Evolutionary conservation across 2,329 filamentous ascomycete species (phyloP).

Genomic region (Trichoderma harzianum): DNA sequence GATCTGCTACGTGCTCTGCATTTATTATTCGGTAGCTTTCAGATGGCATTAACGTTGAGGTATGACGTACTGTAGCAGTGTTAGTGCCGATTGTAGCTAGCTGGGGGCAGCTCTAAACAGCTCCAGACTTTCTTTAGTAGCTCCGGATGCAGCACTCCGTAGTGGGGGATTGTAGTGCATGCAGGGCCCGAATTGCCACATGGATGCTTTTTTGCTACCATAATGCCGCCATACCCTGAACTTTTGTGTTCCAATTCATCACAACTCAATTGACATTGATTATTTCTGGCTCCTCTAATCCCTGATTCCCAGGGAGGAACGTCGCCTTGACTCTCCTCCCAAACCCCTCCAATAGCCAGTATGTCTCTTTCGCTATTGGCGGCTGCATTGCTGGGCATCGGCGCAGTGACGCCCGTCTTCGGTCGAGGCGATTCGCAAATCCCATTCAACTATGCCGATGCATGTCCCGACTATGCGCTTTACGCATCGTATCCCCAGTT

Average conservation of each 20-base stretch:
- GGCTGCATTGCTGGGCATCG: slow-evolving; percentile 28
- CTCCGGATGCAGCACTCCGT: background rate
- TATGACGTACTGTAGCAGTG: background rate
- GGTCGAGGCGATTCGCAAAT: slow-evolving; percentile 26
- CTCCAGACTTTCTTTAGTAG: background rate
- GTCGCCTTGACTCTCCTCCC: background rate
- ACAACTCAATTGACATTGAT: background rate
- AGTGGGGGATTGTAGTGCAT: slow-evolving; percentile 3
- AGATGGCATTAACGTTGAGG: background rate
- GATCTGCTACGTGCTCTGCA: background rate
- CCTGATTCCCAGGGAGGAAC: background rate
- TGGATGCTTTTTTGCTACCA: background rate
- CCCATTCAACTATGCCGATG: slow-evolving; percentile 28
- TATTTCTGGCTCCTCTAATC: background rate
- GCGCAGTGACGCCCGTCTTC: slow-evolving; percentile 18
- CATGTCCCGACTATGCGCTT: slow-evolving; percentile 41
- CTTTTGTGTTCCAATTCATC: background rate
- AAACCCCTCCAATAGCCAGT: background rate
- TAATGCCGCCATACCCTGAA: background rate
- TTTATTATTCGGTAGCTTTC: background rate
- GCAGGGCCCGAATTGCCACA: background rate
- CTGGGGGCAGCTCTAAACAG: background rate
- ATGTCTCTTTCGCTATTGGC: slow-evolving; percentile 30
- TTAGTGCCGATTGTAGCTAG: background rate
- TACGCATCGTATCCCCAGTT: slow-evolving; percentile 42